Evolutionary conservation across 345 rosid species (phyloP).

Genomic region (Eucalyptus tenuipes): DNA sequence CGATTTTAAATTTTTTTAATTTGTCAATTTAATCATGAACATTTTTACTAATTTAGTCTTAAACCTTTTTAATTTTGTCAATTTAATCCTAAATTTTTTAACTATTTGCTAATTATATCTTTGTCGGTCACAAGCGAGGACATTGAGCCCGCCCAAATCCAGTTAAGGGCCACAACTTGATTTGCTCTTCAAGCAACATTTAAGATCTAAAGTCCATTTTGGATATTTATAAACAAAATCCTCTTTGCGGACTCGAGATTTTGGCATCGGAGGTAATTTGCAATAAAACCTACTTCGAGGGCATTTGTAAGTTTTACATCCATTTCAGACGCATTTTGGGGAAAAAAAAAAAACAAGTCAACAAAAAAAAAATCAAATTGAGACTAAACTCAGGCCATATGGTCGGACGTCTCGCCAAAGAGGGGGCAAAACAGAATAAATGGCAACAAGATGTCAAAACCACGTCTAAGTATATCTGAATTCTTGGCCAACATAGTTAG

Average conservation of each 20-base stretch:
- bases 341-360: not conserved
- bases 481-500: not conserved
- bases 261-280: not conserved
- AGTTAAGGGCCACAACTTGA: not conserved
- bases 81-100: not conserved
- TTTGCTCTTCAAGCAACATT: not conserved
- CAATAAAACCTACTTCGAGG: not conserved
- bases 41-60: too few species aligned
- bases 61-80: too few species aligned
- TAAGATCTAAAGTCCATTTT: not conserved
- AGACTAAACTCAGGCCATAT: not conserved
- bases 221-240: too few species aligned
- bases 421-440: not conserved
- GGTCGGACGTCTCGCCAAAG: not conserved
- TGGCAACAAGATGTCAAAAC: not conserved
- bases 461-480: not conserved
- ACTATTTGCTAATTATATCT: too few species aligned
- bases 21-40: fast-evolving
- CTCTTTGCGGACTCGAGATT: not conserved
- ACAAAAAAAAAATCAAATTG: not conserved
- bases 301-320: not conserved
- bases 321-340: not conserved
- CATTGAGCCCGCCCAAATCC: too few species aligned
- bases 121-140: too few species aligned
- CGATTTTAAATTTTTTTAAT: too few species aligned